Evolutionary conservation across 1,284 basidiomycete species (phyloP).

Genomic region (Laetiporus sulphureus): DNA sequence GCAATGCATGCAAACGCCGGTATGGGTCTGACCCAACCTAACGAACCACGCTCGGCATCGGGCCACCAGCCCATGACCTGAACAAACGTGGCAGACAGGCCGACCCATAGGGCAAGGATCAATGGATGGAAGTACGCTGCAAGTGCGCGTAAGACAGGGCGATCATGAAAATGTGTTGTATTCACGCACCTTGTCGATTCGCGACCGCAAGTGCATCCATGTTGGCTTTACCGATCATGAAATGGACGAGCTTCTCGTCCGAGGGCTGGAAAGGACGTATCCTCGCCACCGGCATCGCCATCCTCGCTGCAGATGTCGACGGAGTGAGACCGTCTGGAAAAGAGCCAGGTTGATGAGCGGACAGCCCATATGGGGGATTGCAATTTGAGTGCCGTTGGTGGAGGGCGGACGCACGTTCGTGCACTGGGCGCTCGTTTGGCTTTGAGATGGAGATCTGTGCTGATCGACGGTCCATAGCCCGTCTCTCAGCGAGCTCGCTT

Average conservation of each 20-base stretch:
- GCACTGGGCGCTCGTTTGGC: no score
- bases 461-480: no score
- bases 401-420: constrained; percentile 11
- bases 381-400: no score
- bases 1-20: constrained; percentile 60
- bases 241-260: constrained; percentile 56
- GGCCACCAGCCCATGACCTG: constrained; percentile 66
- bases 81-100: constrained; percentile 49
- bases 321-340: background rate
- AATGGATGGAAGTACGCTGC: constrained; percentile 58
- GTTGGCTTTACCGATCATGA: constrained; percentile 59
- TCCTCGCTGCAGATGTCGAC: constrained; percentile 4
- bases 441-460: no score
- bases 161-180: constrained; percentile 1
- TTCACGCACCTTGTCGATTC: constrained; percentile 50
- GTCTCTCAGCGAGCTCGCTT: background rate
- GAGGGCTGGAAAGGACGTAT: constrained; percentile 46
- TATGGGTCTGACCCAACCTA: constrained; percentile 51
- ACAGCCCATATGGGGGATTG: background rate
- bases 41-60: constrained; percentile 29
- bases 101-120: constrained; percentile 53
- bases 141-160: constrained; percentile 1
- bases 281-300: constrained; percentile 29
- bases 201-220: constrained; percentile 70
- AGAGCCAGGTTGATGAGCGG: background rate